Conservation (phyloP, 108 stramenopile genomes). For the Chaetoceros muelleri region DNA sequence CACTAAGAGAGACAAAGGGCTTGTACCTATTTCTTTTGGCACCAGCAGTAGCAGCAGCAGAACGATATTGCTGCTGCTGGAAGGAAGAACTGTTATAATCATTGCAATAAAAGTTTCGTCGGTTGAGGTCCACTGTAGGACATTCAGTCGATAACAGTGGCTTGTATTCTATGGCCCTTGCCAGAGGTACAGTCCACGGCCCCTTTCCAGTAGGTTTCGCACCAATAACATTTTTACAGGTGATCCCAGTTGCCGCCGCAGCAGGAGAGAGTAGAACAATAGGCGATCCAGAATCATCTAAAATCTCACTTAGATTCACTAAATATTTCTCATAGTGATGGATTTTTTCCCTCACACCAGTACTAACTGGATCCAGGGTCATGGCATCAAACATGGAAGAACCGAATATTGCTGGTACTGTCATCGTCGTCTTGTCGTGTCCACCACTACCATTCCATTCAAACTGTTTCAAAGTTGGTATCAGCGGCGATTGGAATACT, state of each 20-base stretch:
- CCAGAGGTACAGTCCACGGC: not conserved
- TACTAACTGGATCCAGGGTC: too few species aligned
- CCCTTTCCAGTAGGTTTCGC: too few species aligned
- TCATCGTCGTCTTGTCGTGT: too few species aligned
- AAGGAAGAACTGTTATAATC: too few species aligned
- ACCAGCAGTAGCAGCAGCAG: too few species aligned
- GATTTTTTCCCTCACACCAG: not conserved
- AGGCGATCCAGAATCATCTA: not conserved
- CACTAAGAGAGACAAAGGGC: slow-evolving; percentile 9
- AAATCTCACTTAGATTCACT: not conserved
- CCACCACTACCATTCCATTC: too few species aligned
- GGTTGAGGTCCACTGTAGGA: not conserved
- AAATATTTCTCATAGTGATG: not conserved
- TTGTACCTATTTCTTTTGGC: too few species aligned
- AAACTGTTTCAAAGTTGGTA: too few species aligned
- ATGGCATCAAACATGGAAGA: not conserved
- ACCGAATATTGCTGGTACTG: not conserved
- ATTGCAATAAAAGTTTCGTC: not conserved
- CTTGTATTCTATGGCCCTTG: not conserved
- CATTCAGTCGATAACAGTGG: not conserved
- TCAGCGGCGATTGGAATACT: too few species aligned
- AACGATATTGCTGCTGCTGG: too few species aligned
- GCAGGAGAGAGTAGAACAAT: not conserved
- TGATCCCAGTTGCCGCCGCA: not conserved
- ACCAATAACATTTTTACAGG: not conserved